These are phyloP conservation scores for Solanum microdontum DNA, from an alignment of 257 asterid genomes.

Conservation along the genomic window DNA sequence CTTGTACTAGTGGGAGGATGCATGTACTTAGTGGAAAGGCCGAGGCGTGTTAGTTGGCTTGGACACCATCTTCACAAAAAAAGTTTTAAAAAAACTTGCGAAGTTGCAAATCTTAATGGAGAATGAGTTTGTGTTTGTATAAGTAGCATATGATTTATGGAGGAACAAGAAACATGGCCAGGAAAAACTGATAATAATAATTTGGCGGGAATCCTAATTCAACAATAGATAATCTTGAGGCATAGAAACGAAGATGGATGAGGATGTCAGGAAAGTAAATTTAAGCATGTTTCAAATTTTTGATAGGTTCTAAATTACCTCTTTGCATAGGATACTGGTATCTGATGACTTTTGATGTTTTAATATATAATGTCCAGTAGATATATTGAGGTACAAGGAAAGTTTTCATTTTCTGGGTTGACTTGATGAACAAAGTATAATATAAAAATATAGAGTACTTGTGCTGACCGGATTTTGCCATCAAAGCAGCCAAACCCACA, in stretches of 20 bases:
- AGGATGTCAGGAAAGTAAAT: not conserved
- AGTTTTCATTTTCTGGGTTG: not conserved
- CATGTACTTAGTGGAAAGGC: not conserved
- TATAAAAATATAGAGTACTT: not conserved
- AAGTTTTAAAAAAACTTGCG: not conserved
- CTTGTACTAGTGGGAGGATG: not conserved
- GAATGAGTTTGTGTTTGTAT: not conserved
- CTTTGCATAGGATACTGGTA: not conserved
- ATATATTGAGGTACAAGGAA: not conserved
- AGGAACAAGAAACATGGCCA: not conserved
- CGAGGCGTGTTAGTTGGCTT: not conserved
- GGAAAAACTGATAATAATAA: not conserved
- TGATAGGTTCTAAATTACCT: not conserved
- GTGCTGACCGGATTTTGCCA: conserved; percentile 91
- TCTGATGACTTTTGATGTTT: not conserved
- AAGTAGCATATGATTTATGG: not conserved
- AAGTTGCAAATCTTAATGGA: not conserved
- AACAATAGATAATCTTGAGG: not conserved
- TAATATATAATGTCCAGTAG: not conserved
- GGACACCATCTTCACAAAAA: not conserved
- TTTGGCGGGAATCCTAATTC: not conserved
- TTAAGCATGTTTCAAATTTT: not conserved
- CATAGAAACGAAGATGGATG: not conserved
- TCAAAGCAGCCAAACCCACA: conserved; percentile 93
- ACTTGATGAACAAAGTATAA: not conserved